phyloP scores from a whole-genome alignment of 441 rosid genomes.

The Capsella rubella region DNA sequence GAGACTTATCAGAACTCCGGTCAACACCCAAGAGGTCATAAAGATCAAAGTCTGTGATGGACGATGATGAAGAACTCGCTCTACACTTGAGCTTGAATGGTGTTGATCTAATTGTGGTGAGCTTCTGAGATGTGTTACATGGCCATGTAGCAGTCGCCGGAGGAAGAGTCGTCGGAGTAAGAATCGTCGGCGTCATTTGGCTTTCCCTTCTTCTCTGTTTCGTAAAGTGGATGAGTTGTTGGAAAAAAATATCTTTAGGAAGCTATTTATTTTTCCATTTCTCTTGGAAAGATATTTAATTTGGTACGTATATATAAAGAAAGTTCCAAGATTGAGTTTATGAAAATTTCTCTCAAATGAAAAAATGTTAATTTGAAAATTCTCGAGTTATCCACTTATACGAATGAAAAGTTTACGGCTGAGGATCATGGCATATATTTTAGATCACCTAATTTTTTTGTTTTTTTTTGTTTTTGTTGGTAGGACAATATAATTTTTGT shows the following conservation, averaged over 20 bases:
- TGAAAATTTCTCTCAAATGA: background rate
- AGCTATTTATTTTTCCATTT: conserved; percentile 6
- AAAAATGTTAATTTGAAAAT: background rate
- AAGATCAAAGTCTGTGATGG: conserved; percentile 70
- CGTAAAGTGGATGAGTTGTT: conserved; percentile 20
- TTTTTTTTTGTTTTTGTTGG: too few species aligned
- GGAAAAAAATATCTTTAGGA: conserved; percentile 16
- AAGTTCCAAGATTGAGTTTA: conserved; percentile 17
- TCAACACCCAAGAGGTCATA: conserved; percentile 84
- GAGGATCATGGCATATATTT: conserved; percentile 3
- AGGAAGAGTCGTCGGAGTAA: conserved; percentile 50
- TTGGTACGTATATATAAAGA: conserved; percentile 7
- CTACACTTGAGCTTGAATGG: conserved; percentile 45
- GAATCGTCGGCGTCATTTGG: conserved; percentile 49
- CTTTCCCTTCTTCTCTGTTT: conserved; percentile 29
- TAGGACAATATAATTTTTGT: too few species aligned
- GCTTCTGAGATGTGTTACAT: conserved; percentile 36
- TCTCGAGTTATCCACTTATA: conserved; percentile 23
- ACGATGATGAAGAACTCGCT: conserved; percentile 51
- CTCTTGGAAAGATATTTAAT: conserved; percentile 33
- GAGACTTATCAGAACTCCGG: conserved; percentile 57
- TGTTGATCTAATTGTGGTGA: conserved; percentile 12
- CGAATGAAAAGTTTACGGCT: conserved; percentile 36
- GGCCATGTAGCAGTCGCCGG: conserved; percentile 45
- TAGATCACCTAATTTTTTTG: too few species aligned